Evolutionary conservation across 805 yeast genomes (phyloP), one percentile per base, ranked within the genome.

Genomic region (Schwanniomyces sp.): DNA sequence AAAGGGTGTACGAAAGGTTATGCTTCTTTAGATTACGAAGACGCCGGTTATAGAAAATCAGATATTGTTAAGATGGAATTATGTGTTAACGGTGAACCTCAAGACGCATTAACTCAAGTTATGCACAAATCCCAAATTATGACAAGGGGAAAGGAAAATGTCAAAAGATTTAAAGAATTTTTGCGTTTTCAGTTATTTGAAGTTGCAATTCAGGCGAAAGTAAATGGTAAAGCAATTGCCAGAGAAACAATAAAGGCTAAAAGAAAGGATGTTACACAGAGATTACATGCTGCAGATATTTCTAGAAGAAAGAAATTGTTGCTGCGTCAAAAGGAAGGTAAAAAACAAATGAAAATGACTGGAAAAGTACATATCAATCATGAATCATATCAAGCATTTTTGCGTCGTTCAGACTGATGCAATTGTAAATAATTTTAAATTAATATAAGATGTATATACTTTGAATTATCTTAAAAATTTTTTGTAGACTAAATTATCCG

Each of bases 1-100:
- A 92, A 92, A 63, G 91, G 97, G 1, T 78, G 83, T 1, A 89
- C 98, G 0, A 82, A 84, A 59, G 99, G 99, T 0, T 92, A 88
- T 67, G 98, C 96, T 0, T 88, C 97, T 0, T 73, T 92, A 45
- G 98, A 92, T 67, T 92, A 92, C 60, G 97, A 94, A 57, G 98
- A 92, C 61, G 84, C 86, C 4, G 99, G 98, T 0, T 92, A 91
- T 67, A 77, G 73, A 53, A 78, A 81, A 29, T 82, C 95, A 1
- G 91, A 88, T 59, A 81, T 92, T 18, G 91, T 88, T 29, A 94
- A 92, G 61, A 70, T 92, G 70, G 97, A 92, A 62, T 74, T 94
- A 40, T 73, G 92, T 47, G 96, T 92, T 4, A 94, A 92, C 63
- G 96, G 97, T 2, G 81, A 74, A 39, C 81, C 96, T 17, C 86